phyloP scores from a whole-genome alignment of 1,139 yeast genomes.

The Suhomyces yuchorum region DNA sequence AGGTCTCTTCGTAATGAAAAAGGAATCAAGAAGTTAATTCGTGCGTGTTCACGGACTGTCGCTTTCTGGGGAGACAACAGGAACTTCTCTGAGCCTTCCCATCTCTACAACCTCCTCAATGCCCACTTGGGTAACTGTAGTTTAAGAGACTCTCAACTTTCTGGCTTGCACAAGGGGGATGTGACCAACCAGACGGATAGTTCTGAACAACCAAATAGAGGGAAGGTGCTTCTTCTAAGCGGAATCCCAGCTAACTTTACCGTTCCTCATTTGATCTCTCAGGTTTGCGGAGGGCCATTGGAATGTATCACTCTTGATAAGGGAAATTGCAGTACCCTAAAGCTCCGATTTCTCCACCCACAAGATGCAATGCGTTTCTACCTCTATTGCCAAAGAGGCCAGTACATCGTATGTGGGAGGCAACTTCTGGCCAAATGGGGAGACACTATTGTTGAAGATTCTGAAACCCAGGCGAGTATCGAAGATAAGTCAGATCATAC shows the following conservation, averaged over 20 bases:
- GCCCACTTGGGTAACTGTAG: neutral
- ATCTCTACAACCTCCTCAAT: neutral
- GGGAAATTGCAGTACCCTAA: conserved; percentile 28
- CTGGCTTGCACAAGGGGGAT: no score
- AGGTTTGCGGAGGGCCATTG: conserved; percentile 74
- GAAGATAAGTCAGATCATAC: neutral
- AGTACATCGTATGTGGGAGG: conserved; percentile 64
- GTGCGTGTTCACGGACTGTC: conserved; percentile 3
- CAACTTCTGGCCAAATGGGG: conserved; percentile 45
- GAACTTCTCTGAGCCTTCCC: neutral
- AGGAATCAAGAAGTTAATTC: neutral
- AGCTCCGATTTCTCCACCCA: conserved; percentile 55
- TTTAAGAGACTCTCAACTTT: neutral
- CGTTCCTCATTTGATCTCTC: conserved; percentile 53
- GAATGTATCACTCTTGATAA: conserved; percentile 44
- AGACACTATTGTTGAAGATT: neutral
- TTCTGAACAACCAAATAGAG: neutral
- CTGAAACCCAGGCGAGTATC: no score
- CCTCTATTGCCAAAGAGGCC: conserved; percentile 54
- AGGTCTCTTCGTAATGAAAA: neutral
- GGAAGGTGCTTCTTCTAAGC: conserved; percentile 10
- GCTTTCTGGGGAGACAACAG: neutral
- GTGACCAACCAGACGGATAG: no score
- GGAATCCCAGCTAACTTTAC: conserved; percentile 30
- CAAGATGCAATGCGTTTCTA: conserved; percentile 60